phyloP scores from a whole-genome alignment of 2,329 filamentous ascomycete species.

The Penicillium aurantiogriseum region DNA sequence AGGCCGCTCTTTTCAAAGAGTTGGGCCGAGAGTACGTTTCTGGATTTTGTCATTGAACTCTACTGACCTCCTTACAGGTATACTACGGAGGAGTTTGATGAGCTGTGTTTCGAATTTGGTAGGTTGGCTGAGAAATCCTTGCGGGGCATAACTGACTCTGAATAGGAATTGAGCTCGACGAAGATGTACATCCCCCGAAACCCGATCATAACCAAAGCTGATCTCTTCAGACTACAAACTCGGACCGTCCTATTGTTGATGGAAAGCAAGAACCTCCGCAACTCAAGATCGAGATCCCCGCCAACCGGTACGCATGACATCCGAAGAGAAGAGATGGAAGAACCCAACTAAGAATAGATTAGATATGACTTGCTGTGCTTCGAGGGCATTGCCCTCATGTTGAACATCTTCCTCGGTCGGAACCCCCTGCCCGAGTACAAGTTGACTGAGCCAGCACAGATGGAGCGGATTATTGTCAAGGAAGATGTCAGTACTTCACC shows the following conservation, averaged over 20 bases:
- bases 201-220: conserved; percentile 23
- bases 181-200: conserved; percentile 60
- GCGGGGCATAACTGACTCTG: conserved; percentile 34
- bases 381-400: conserved; percentile 91
- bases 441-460: conserved; percentile 68
- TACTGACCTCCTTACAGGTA: conserved; percentile 53
- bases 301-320: conserved; percentile 69
- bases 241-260: conserved; percentile 70
- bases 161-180: conserved; percentile 83
- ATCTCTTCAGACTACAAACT: conserved; percentile 62
- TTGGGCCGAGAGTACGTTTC: conserved; percentile 76
- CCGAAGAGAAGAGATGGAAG: background rate
- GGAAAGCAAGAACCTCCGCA: conserved; percentile 84
- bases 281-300: conserved; percentile 96
- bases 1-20: conserved; percentile 90
- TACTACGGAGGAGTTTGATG: conserved; percentile 92
- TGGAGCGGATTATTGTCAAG: conserved; percentile 77
- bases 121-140: conserved; percentile 26
- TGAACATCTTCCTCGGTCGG: conserved; percentile 88
- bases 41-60: background rate
- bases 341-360: conserved; percentile 25
- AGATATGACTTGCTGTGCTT: conserved; percentile 91
- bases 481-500: conserved; percentile 51
- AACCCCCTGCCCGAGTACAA: conserved; percentile 74
- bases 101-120: conserved; percentile 97